phyloP scores from a whole-genome alignment of 345 rosid species.

The Ceriops decandra region DNA sequence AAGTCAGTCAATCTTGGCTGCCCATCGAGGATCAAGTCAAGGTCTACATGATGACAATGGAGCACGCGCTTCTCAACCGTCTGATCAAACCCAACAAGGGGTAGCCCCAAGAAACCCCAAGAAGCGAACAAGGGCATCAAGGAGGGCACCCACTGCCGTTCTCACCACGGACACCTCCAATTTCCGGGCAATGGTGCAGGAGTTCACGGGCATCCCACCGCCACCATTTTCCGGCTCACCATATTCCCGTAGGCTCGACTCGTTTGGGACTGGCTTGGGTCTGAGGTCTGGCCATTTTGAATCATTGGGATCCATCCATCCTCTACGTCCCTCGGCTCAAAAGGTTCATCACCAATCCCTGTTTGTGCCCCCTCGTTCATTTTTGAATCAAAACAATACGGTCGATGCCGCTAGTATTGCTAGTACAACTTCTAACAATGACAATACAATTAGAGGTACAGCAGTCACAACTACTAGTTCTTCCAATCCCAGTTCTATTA shows the following conservation, averaged over 20 bases:
- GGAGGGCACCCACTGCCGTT: conserved; percentile 86
- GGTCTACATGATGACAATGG: conserved; percentile 20
- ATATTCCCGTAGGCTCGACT: conserved; percentile 60
- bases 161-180: conserved; percentile 85
- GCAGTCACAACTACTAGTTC: conserved; percentile 10
- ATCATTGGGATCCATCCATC: conserved; percentile 36
- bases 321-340: conserved; percentile 52
- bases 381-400: not conserved
- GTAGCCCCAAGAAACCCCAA: conserved; percentile 49
- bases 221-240: conserved; percentile 67
- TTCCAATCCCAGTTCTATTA: conserved; percentile 27
- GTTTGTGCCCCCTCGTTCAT: conserved; percentile 21
- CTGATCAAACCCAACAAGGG: conserved; percentile 22
- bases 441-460: conserved; percentile 14
- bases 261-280: conserved; percentile 46
- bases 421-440: conserved; percentile 1
- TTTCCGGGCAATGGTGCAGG: conserved; percentile 94
- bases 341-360: conserved; percentile 36
- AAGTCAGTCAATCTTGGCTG: conserved; percentile 16
- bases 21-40: conserved; percentile 22
- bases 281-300: conserved; percentile 38
- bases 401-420: conserved; percentile 21
- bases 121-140: conserved; percentile 81
- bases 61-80: conserved; percentile 16
- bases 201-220: conserved; percentile 84